Conservation (phyloP, 164 flowering plant species). For the Brasenia schreberi region DNA sequence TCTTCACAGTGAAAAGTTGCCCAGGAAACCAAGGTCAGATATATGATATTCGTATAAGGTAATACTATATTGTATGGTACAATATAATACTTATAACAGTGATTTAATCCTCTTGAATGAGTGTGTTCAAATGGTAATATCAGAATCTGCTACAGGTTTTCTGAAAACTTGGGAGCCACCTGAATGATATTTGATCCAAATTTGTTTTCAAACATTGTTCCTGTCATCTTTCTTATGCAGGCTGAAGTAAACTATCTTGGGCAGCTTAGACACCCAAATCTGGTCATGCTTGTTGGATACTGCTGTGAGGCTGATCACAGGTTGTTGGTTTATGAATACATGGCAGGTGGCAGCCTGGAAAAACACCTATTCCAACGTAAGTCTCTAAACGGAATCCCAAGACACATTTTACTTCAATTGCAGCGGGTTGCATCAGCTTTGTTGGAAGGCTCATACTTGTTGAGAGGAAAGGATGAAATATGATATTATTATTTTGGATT, state of each 20-base stretch:
- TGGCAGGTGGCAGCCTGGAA: constrained; percentile 87
- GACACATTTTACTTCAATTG: too few relatives aligned
- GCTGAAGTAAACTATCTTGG: constrained; percentile 88
- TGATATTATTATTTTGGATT: too few relatives aligned
- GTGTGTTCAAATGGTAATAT: not conserved
- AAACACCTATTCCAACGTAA: constrained; percentile 79
- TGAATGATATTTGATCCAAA: too few relatives aligned
- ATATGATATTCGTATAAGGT: too few relatives aligned
- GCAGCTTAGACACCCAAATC: constrained; percentile 77
- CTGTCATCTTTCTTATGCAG: constrained; percentile 26
- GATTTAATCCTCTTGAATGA: not conserved
- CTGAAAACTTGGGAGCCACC: not conserved
- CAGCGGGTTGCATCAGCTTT: too few relatives aligned
- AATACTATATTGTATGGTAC: too few relatives aligned
- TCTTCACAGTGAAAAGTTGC: too few relatives aligned
- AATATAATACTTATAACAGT: too few relatives aligned
- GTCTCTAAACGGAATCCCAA: constrained; percentile 10
- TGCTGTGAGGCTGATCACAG: constrained; percentile 93
- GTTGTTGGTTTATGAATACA: constrained; percentile 79
- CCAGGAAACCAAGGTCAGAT: not conserved
- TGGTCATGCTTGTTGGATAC: constrained; percentile 86
- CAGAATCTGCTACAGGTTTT: too few relatives aligned
- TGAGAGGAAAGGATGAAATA: too few relatives aligned
- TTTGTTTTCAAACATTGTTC: not conserved
- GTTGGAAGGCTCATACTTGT: too few relatives aligned